Base-by-base conservation (phyloP, 2,329 filamentous ascomycete species). In the Zelopaecilomyces penicillatus region DNA sequence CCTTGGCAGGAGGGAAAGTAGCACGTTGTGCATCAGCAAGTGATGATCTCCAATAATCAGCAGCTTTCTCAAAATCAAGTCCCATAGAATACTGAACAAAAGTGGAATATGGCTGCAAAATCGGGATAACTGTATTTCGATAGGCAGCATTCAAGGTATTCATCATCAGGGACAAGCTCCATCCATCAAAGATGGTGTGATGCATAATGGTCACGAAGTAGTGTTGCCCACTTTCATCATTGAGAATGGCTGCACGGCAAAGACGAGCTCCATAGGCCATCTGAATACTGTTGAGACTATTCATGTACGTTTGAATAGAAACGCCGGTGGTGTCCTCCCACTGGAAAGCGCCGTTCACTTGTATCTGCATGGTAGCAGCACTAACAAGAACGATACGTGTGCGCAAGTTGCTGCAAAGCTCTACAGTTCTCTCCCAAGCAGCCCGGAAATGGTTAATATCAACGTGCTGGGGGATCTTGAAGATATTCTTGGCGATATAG, bases 401-500 rank as follows among this genome's bases (percentile, higher is more conserved):
- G 7, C 32, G 32, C 10, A 46, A 36, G 12, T 46, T 46, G n/a
- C n/a, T 39, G 30, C 44, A 46, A 19, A 31, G 19, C 3, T 46
- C 40, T 27, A 46, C 41, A 9, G 44, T 46, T 42, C 30, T 46
- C 6, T 37, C 19, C 44, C 44, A 46, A 11, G 44, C 35, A 3
- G 37, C 41, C 4, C 37, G 39, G 11, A 46, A 44, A 5, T 29
- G 32, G 31, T 34, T 38, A 38, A 37, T 29, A 30, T 39, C 38
- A 28, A 49, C 36, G 11, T 42, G 35, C n/a, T 39, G 26, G 33
- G 37, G 43, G 32, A 49, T n/a, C 8, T 35, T 37, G 34, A 43
- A 49, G 8, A 47, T 41, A 3, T 44, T 11, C 11, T 33, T 37
- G 9, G 41, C 38, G 5, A 44, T 44, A 9, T 49, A 49, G 2